Evolutionary conservation across 1,284 basidiomycete species (phyloP), one percentile per base, ranked within the genome.

Genomic region (Anthracocystis walkeri): DNA sequence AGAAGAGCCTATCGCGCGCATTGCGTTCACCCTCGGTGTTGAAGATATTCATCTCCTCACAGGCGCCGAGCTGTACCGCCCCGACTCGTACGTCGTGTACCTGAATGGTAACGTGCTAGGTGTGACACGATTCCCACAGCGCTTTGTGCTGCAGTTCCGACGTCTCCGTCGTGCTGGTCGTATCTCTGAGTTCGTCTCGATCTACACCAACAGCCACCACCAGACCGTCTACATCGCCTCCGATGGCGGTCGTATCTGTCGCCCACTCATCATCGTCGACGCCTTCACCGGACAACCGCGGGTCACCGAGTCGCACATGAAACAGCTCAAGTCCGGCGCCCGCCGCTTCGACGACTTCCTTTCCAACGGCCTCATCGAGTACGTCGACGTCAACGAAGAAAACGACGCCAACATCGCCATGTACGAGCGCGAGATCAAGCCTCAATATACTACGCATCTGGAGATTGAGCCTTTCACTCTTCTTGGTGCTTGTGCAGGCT

Each of bases 391-490:
- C 69, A 99, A 99, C 85, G 97, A 99, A 86, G 97, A 99, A 87
- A 99, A 99, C 85, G 97, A 99, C 86, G 92, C 95, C 20, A 93
- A 92, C 86, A 97, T 99, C 76, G 95, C 97, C 0, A 89, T 99
- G 23, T 97, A 98, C 87, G 97, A 99, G 87, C 86, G 89, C 51
- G 91, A 96, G 84, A 93, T 99, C 79, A 90, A 90, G 21, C 87
- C 90, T 27, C 21, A 42, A 3, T 95, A 94, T 5, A 86, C 86
- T n/a, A 99, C 97, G 0, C 97, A 99, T 87, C 90, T 99, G 29
- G 97, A 99, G 86, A 99, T 99, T 70, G 96, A 99, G 83, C 97
- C 97, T 0, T 99, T 99, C 87, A 99, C 97, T 1, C 89, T 99
- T 60, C 90, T 99, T 18, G 97, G 97, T 8, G 97, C 95, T 20